Conservation (phyloP, 2,329 filamentous ascomycete species). For the Coniochaeta ligniaria region DNA sequence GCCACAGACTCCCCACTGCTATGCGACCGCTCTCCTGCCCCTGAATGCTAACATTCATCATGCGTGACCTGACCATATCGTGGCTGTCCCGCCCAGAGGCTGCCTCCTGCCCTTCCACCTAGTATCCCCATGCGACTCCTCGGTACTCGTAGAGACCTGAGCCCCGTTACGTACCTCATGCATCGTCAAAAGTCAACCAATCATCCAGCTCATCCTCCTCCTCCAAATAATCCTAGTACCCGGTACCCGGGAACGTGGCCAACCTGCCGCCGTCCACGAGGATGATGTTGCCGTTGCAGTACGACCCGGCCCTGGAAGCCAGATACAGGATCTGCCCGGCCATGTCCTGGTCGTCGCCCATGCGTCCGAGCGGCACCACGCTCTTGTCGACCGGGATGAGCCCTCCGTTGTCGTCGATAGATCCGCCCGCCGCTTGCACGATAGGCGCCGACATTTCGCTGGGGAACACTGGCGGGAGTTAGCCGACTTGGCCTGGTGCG, state of each 20-base stretch:
- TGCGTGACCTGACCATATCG: no score
- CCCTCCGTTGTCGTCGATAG: conserved; percentile 18
- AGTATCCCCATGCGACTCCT: not conserved
- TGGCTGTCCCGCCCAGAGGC: not conserved
- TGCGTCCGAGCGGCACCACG: conserved; percentile 49
- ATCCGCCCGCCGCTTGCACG: conserved; percentile 30
- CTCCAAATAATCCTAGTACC: conserved; percentile 10
- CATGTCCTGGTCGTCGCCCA: conserved; percentile 57
- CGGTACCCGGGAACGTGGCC: conserved; percentile 42
- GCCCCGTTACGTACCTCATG: no score
- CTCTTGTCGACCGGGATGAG: conserved; percentile 27
- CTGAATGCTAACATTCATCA: no score
- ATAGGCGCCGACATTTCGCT: conserved; percentile 51
- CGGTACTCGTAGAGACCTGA: not conserved
- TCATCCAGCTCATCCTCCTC: not conserved
- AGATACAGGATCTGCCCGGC: conserved; percentile 59
- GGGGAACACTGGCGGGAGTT: conserved; percentile 40
- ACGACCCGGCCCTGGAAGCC: conserved; percentile 56
- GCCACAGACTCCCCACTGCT: not conserved
- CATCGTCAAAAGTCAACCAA: no score
- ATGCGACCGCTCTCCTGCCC: no score
- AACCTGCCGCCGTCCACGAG: conserved; percentile 58
- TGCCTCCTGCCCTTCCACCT: not conserved
- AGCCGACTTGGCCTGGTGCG: conserved; percentile 1
- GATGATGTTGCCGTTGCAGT: conserved; percentile 57